Base-by-base conservation (phyloP, 202 grass and related monocot species). In the Panicum virgatum region DNA sequence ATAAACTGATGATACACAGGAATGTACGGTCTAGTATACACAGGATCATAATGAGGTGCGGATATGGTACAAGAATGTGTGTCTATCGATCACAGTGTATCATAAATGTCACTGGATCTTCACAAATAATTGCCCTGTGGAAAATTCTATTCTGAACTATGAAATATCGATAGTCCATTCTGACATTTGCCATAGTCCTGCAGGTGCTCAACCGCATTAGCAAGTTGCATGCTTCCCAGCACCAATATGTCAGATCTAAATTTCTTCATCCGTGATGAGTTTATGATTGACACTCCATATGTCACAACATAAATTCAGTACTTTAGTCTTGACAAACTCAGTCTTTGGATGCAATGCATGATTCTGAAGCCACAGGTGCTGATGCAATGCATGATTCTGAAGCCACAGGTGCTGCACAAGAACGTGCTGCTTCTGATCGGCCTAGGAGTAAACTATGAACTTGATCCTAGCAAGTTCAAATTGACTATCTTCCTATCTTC, bases 91-190 rank as follows among this genome's bases (percentile, higher is more conserved):
- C 30, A 1, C 11, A 38, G n/a, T 52, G 38, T 84, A 43, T 26
- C 36, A 69, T 61, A 76, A 27, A 40, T 27, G 38, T 5, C 20
- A 26, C 73, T 73, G 42, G 27, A 62, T n/a, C 8, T 57, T 9
- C n/a, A 57, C 51, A 53, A 51, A 42, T 43, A 80, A 80, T 18
- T 51, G 0, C 42, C 3, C 43, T 29, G 15, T 25, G 32, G 62
- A 68, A 84, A 76, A 75, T 76, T 65, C 37, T 45, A 73, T 58
- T 85, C 63, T 57, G 14, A 81, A 48, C 65, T 57, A 22, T 57
- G 77, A 69, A 83, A 77, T 26, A 30, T 40, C 20, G 34, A 42
- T 44, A 5, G 1, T 45, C 18, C 62, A 70, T 46, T 37, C 22
- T 3, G 52, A 38, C 12, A 60, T 3, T 11, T 44, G 8, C 58